Conservation (phyloP, 2,329 filamentous ascomycete genomes). For the Microcyclospora pomicola region DNA sequence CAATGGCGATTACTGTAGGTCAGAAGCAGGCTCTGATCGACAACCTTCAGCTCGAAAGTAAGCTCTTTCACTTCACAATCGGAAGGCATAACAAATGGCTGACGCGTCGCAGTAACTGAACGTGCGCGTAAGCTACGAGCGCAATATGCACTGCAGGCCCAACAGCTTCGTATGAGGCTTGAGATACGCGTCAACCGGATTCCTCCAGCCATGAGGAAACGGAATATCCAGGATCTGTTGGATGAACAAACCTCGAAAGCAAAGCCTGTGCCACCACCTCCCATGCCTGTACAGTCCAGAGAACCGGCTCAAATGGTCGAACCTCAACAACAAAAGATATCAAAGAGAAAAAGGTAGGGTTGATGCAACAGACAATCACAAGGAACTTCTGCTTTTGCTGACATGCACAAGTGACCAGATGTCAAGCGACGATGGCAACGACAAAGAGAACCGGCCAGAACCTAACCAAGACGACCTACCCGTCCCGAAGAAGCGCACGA, state of each 20-base stretch:
- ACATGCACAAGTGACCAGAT: conserved; percentile 44
- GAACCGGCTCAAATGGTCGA: conserved; percentile 4
- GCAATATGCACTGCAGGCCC: conserved; percentile 77
- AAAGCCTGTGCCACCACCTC: conserved; percentile 12
- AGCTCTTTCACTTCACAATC: conserved; percentile 14
- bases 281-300: conserved; percentile 7
- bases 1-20: conserved; percentile 23
- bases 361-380: conserved; percentile 16
- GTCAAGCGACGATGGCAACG: conserved; percentile 39
- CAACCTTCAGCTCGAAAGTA: conserved; percentile 80
- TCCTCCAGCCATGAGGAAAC: conserved; percentile 61
- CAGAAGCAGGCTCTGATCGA: conserved; percentile 83
- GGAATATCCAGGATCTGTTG: conserved; percentile 70
- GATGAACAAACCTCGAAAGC: conserved; percentile 33
- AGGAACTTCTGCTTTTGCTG: conserved; percentile 11
- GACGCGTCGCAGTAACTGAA: conserved; percentile 54
- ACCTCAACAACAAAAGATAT: conserved; percentile 8
- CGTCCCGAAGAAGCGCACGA: conserved; percentile 54
- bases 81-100: background rate
- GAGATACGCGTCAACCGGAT: conserved; percentile 91
- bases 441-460: conserved; percentile 62
- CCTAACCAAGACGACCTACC: conserved; percentile 32
- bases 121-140: conserved; percentile 75
- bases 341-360: conserved; percentile 23
- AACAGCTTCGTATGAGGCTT: conserved; percentile 70